These are phyloP conservation scores for Ustilago curta DNA, from an alignment of 1,284 basidiomycete species.

Conservation along the genomic window DNA sequence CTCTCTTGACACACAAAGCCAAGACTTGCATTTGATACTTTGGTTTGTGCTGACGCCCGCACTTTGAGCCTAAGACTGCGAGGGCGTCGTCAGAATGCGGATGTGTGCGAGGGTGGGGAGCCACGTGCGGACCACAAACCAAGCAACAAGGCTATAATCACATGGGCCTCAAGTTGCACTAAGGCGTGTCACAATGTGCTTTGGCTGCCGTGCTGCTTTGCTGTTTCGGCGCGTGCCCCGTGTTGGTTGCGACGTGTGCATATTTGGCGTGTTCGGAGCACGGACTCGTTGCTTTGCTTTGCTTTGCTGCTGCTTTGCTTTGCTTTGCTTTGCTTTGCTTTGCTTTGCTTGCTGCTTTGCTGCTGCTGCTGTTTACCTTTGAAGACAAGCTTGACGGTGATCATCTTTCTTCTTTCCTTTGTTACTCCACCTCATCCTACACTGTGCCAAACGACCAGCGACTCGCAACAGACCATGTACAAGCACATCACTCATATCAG, in stretches of 20 bases:
- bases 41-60: background rate
- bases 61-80: background rate
- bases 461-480: background rate
- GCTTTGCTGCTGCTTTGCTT: no score
- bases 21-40: background rate
- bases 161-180: background rate
- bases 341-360: no score
- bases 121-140: no score
- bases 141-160: no score
- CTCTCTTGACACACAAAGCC: background rate
- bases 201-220: background rate
- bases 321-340: no score
- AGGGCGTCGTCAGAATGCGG: background rate
- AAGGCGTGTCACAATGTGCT: no score
- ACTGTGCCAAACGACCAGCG: background rate
- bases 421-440: background rate
- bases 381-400: no score
- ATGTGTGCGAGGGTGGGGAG: no score
- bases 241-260: background rate
- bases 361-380: no score
- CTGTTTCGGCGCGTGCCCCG: background rate
- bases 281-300: background rate
- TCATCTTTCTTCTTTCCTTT: background rate
- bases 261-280: background rate
- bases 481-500: background rate